Evolutionary conservation across 805 yeast species (phyloP).

Genomic region (Teunomyces panamensis): DNA sequence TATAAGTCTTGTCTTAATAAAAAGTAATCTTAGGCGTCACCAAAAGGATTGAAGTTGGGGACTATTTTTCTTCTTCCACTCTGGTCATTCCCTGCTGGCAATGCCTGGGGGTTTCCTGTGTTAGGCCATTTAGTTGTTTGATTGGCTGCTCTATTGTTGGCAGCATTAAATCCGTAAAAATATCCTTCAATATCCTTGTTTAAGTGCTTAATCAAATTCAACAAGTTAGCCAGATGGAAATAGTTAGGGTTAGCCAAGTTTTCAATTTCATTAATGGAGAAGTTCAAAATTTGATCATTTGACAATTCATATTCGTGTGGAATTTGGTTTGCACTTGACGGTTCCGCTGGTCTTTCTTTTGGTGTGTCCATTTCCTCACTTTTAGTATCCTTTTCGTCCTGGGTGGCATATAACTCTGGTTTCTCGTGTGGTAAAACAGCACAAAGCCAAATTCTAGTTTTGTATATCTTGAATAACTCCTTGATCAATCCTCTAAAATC

Average conservation of each 20-base stretch:
- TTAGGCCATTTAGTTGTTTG: conserved; percentile 1
- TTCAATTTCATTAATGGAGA: conserved; percentile 43
- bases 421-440: conserved; percentile 42
- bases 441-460: conserved; percentile 48
- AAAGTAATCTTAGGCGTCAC: conserved; percentile 10
- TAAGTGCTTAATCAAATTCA: conserved; percentile 45
- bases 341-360: not conserved
- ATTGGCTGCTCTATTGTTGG: not conserved
- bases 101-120: not conserved
- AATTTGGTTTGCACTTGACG: conserved; percentile 11
- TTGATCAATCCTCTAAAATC: conserved; percentile 44
- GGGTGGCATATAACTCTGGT: conserved; percentile 27
- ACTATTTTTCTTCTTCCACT: conserved; percentile 13
- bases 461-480: conserved; percentile 44
- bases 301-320: conserved; percentile 39
- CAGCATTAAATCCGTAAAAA: conserved; percentile 38
- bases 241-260: conserved; percentile 42
- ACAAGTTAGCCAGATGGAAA: conserved; percentile 51
- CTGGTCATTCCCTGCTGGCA: conserved; percentile 1
- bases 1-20: not conserved
- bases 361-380: not conserved
- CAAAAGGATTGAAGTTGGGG: conserved; percentile 27
- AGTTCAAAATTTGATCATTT: conserved; percentile 41
- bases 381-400: conserved; percentile 1
- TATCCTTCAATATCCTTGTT: conserved; percentile 39